phyloP scores from a whole-genome alignment of 768 basidiomycete genomes.

The Crepidotus variabilis region DNA sequence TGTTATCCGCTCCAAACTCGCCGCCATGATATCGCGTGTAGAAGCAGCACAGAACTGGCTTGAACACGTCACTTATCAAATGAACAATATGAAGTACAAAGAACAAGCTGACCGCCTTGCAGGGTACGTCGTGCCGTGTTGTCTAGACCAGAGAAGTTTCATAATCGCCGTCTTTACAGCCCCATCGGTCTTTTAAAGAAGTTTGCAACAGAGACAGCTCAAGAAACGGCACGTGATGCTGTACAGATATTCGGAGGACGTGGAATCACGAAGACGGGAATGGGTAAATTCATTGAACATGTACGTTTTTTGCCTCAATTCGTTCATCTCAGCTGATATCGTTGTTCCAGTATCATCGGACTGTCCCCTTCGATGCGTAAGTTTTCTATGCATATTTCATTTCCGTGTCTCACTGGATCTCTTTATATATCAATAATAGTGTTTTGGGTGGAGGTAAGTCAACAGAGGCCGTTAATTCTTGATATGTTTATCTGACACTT shows the following conservation, averaged over 20 bases:
- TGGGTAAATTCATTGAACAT: slow-evolving; percentile 76
- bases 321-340: not conserved
- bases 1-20: slow-evolving; percentile 85
- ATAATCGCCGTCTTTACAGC: slow-evolving; percentile 20
- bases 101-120: slow-evolving; percentile 74
- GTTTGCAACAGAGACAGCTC: slow-evolving; percentile 55
- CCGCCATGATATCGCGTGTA: slow-evolving; percentile 79
- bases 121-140: slow-evolving; percentile 36
- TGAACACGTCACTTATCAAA: slow-evolving; percentile 84
- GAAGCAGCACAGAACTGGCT: slow-evolving; percentile 70
- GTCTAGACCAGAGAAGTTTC: not conserved
- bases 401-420: not conserved
- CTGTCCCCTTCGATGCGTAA: slow-evolving; percentile 51
- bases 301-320: slow-evolving; percentile 27
- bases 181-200: slow-evolving; percentile 76
- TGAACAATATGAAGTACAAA: slow-evolving; percentile 77
- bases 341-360: slow-evolving; percentile 52
- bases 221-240: slow-evolving; percentile 59
- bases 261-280: slow-evolving; percentile 78
- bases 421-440: not conserved
- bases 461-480: not conserved
- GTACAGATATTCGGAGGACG: slow-evolving; percentile 82
- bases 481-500: slow-evolving; percentile 55
- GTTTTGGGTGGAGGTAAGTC: not conserved
- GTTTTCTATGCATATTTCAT: not conserved